These are phyloP conservation scores for Fraxinus dipetala DNA, from an alignment of 305 asterid species.

Conservation along the genomic window DNA sequence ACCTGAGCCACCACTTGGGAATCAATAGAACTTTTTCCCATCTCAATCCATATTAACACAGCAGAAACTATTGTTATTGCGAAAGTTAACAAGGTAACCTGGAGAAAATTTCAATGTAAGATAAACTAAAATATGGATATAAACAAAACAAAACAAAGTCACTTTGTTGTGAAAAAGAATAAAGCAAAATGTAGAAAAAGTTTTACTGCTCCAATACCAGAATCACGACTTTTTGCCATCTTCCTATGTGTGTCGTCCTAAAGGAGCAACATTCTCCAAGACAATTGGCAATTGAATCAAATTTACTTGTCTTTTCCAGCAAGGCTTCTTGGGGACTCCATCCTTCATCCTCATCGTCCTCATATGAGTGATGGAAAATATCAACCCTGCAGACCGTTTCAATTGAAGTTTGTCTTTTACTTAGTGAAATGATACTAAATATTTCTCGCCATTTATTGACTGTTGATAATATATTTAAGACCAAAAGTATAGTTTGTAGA, in stretches of 20 bases:
- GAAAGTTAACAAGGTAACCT: slow-evolving; percentile 65
- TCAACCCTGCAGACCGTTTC: slow-evolving; percentile 71
- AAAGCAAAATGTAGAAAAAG: background rate
- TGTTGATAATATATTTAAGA: background rate
- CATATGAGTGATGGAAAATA: slow-evolving; percentile 83
- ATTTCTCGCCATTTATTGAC: background rate
- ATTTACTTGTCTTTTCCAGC: slow-evolving; percentile 53
- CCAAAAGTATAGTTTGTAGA: background rate
- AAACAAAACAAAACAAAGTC: background rate
- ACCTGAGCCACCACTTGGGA: slow-evolving; percentile 78
- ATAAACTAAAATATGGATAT: slow-evolving; percentile 14
- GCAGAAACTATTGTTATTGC: slow-evolving; percentile 63
- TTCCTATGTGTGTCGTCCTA: slow-evolving; percentile 51
- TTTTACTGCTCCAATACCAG: slow-evolving; percentile 43
- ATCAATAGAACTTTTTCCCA: slow-evolving; percentile 53
- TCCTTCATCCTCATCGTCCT: slow-evolving; percentile 80
- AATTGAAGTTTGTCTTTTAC: slow-evolving; percentile 14
- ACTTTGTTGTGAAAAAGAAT: slow-evolving; percentile 2
- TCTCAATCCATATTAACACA: slow-evolving; percentile 75
- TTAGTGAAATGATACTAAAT: background rate
- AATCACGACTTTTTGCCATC: slow-evolving; percentile 86
- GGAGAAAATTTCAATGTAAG: slow-evolving; percentile 26
- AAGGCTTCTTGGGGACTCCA: slow-evolving; percentile 54
- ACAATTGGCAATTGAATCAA: slow-evolving; percentile 30
- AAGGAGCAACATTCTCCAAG: slow-evolving; percentile 61